Evolutionary conservation across 2,329 filamentous ascomycete genomes (phyloP), one percentile per base, ranked within the genome.

Genomic region (Rachicladosporium sp.): DNA sequence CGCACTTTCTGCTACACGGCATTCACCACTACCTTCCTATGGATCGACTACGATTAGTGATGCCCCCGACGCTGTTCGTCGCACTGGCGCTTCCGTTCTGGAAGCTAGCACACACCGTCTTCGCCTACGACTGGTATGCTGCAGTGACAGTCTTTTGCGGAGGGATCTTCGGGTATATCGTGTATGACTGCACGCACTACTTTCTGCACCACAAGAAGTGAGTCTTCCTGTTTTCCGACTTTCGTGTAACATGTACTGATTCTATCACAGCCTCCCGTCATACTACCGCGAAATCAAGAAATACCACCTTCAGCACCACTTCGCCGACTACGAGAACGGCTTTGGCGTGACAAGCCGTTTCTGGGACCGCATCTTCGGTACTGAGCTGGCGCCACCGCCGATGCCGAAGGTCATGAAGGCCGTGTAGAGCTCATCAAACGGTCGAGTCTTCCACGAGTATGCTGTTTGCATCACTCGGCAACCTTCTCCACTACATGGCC

Each of bases 1-100:
- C 81, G 12, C 91, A 98, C 61, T 98, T 98, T 66, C 66, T 95
- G 31, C 82, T 98, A 19, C 91, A 98, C 54, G 91, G 91, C 47
- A 85, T 98, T 47, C 91, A 98, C 58, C 91, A 98, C 64, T 98
- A 96, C 63, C 74, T 98, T 4, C 91, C 91, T n/a, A 96, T 98
- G 91, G 91, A 98, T 67, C 89, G 81, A 57, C 89, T 94, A 54
- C 80, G 91, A 44, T 79, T 98, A 7, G 91, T 98, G 48, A 96
- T 98, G 91, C 91, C 91, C 1, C 91, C 91, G 0, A 76, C 85
- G 0, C 70, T 98, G 3, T 96, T 98, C 58, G 46, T 89, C 15
- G 72, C 75, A 9, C 78, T 98, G 12, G 89, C 89, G 4, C 72
- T 74, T 0, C 91, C 91, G 0, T 96, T 96, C 68, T 98, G 85